Base-by-base conservation (phyloP, 352 stramenopile genomes). In the Phytophthora pisi region DNA sequence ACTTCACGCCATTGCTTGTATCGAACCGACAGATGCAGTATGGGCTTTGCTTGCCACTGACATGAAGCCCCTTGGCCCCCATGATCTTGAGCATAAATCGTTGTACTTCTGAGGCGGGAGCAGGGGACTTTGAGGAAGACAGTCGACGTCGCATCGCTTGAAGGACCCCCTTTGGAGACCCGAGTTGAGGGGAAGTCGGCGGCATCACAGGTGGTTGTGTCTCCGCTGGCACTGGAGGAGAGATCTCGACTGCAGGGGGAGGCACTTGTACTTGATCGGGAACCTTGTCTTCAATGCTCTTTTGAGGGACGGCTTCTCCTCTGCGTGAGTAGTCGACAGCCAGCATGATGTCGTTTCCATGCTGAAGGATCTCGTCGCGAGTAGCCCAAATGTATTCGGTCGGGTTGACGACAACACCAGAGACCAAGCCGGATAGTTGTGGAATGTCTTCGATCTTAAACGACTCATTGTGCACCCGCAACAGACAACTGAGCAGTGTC, bases 401-500 rank as follows among this genome's bases (percentile, higher is more conserved):
- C 6, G 59, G 40, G 5, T 31, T 54, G 1, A 57, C 28, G 11
- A 60, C 57, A 54, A 68, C 40, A 3, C 56, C 70, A 24, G 59
- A 77, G 28, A 70, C 70, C 46, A 77, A 56, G 5, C 53, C 49
- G 1, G 70, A 66, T 34, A 77, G 61, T 16, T 43, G 20, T 6
- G 60, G 50, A 47, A 77, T 70, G 5, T 50, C 26, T 6, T 66
- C 36, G 11, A 66, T 28, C 11, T 74, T 31, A n/a, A 77, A 70
- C 0, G 26, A 6, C 4, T 38, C 28, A n/a, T 71, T 49, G 10
- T 56, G 38, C 0, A 66, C 15, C 20, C 24, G 51, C 8, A 77
- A 45, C 3, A 77, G 26, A 3, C 61, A 61, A 1, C 57, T 57
- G 1, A 77, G 57, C 13, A 74, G 16, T 13, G 30, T 9, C 10